Percentiles rank a stretch among this genome's conserved stretches.
phyloP scores from a whole-genome alignment of 805 yeast species.

The Lipomyces yamanashiensis region DNA sequence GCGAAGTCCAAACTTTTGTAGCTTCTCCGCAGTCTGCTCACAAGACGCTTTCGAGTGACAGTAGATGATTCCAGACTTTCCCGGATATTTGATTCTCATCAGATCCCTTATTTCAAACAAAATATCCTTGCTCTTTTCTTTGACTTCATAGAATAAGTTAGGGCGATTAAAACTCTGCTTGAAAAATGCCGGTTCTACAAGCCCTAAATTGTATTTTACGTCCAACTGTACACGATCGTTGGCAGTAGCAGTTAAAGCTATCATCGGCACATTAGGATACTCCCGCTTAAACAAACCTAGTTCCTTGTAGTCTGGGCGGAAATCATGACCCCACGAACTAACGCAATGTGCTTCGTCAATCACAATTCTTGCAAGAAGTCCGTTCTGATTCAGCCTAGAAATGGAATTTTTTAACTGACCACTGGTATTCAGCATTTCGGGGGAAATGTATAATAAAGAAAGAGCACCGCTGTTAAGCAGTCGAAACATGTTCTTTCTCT shows the following conservation, averaged over 20 bases:
- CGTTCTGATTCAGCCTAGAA: constrained; percentile 56
- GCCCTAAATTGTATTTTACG: constrained; percentile 74
- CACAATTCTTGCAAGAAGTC: constrained; percentile 77
- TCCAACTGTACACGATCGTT: constrained; percentile 87
- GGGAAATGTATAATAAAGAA: constrained; percentile 83
- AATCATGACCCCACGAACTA: constrained; percentile 98
- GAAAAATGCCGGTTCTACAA: constrained; percentile 59
- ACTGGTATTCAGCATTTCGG: constrained; percentile 89
- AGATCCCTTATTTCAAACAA: constrained; percentile 64
- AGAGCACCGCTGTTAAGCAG: constrained; percentile 67
- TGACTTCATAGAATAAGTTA: constrained; percentile 78
- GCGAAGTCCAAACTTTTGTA: constrained; percentile 62
- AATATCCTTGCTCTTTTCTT: constrained; percentile 62
- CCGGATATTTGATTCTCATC: constrained; percentile 56
- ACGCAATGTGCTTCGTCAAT: constrained; percentile 99
- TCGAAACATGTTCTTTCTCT: constrained; percentile 64
- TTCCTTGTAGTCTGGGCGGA: constrained; percentile 91
- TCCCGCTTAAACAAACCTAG: constrained; percentile 70
- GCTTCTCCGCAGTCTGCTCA: constrained; percentile 72
- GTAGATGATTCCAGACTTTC: constrained; percentile 84
- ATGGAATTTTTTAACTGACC: constrained; percentile 68
- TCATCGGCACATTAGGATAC: constrained; percentile 82
- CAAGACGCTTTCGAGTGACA: constrained; percentile 90
- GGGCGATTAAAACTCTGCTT: constrained; percentile 93
- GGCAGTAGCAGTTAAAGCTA: constrained; percentile 98